Base-by-base conservation (phyloP, 306 rosid genomes). In the Medicago ruthenica region DNA sequence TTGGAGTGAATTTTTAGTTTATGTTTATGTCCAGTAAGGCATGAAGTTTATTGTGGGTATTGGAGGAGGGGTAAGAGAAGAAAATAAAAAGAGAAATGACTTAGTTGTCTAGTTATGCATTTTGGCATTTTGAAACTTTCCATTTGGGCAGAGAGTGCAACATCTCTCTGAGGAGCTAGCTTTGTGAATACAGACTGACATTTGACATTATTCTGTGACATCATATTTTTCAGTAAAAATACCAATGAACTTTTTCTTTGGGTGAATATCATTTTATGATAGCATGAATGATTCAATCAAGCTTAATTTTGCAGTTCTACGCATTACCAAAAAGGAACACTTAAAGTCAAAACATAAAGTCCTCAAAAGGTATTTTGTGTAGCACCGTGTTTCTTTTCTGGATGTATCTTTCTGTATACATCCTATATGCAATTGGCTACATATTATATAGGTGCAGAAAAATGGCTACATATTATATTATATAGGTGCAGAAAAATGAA, bases 321-420 rank as follows among this genome's bases (percentile, higher is more conserved):
- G 80, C 76, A 80, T 80, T 67, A 47, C 84, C 3, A 80, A 80
- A 64, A 97, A 92, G 76, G 97, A 89, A 74, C 87, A 77, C 82
- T 20, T 90, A 78, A 95, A 95, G 81, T 84, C 93, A 59, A 76
- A 76, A 64, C 83, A 85, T 76, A 92, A 90, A 85, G 87, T 80
- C 36, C 87, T 79, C 73, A 97, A 92, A 92, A 92, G 96, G 98
- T 58, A 15, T 65, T 75, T 14, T 48, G 16, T 44, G 31, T 54
- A 22, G 54, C 59, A 58, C 42, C 57, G 42, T 14, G 60, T 64
- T 50, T 50, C 34, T 47, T 70, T 59, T 71, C 68, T 71, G n/a
- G 68, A 13, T 54, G 24, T 79, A 62, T 44, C n/a, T n/a, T 62
- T 74, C 36, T 60, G 22, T 31, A 27, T 73, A 17, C 70, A 4